Evolutionary conservation across 148 eudicot genomes (phyloP), one percentile per base, ranked within the genome.

Genomic region (Cornus kousa): DNA sequence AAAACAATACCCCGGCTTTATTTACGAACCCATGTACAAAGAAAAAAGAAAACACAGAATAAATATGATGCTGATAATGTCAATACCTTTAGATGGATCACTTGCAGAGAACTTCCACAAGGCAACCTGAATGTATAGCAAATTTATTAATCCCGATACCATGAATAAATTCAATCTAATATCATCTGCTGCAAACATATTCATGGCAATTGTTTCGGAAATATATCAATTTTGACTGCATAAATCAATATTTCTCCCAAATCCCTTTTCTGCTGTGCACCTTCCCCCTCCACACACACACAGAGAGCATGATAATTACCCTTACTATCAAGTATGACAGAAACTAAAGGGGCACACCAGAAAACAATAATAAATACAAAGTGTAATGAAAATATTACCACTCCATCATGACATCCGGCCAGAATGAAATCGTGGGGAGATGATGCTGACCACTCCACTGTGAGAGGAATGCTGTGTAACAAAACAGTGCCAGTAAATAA

Each of bases 331-430:
- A 40, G 50, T 70, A 40, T 6, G 23, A 37, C 7, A 0, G 40
- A 20, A 76, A 17, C 24, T 5, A n/a, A 75, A 62, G 43, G 66
- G 68, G 20, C 68, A 60, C 68, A 28, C 19, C 10, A 9, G 31
- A 5, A 75, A 31, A 75, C 60, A 67, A 53, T 64, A 37, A 76
- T 37, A 70, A 28, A 66, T 3, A 71, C 7, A 16, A 40, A 70
- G 46, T 33, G 22, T 32, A 37, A 55, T 20, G 69, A 40, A 60
- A 83, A 57, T 35, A 78, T 84, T 90, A 95, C 99, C 99, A 86
- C 84, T 92, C 99, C 99, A 75, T 93, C 99, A 78, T 96, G 98
- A 85, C 98, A 96, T 77, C 99, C 99, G 75, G 92, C 94, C 82
- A 90, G 81, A 80, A 96, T 78, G 70, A 90, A 83, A 92, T 93